A percentile compares a stretch with the other conserved stretches of the same genome.
Evolutionary conservation across 371 early-diverging fungal species (phyloP).

Genomic region (Mortierella sp.): DNA sequence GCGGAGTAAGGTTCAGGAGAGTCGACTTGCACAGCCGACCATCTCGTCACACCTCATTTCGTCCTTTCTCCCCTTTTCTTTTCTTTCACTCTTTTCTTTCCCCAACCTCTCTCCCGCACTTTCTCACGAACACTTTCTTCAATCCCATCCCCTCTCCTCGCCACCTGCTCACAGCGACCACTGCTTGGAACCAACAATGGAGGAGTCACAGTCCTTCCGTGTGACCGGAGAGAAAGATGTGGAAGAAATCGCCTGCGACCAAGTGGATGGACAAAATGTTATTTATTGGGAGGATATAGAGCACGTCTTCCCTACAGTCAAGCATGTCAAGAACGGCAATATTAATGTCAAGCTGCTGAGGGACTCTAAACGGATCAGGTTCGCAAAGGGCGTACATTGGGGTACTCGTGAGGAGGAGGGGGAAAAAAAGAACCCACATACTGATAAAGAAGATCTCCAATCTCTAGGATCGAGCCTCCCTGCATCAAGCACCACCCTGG

Average conservation of each 20-base stretch:
- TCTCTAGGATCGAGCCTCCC: conserved; percentile 3
- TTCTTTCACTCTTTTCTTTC: no score
- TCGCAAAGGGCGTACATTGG: no score
- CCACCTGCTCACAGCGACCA: conserved; percentile 18
- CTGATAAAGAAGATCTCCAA: no score
- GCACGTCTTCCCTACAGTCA: conserved; percentile 7
- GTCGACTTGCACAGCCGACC: no score
- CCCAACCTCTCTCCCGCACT: no score
- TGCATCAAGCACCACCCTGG: conserved; percentile 2
- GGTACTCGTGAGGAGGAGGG: no score
- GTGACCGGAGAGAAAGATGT: neutral
- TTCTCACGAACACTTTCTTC: no score
- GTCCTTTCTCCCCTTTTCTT: no score
- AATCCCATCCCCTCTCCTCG: neutral
- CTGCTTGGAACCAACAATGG: neutral
- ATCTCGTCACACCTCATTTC: no score
- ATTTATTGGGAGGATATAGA: conserved; percentile 6
- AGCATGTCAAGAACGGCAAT: conserved; percentile 4
- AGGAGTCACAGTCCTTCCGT: neutral
- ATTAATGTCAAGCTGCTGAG: neutral
- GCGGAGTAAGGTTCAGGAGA: no score
- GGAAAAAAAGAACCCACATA: no score
- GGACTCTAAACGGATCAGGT: neutral
- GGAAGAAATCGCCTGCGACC: neutral
- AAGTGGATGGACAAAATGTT: conserved; percentile 8